Evolutionary conservation across 495 filamentous ascomycete species (phyloP).

Genomic region (Hypomontagnella submonticulosa): DNA sequence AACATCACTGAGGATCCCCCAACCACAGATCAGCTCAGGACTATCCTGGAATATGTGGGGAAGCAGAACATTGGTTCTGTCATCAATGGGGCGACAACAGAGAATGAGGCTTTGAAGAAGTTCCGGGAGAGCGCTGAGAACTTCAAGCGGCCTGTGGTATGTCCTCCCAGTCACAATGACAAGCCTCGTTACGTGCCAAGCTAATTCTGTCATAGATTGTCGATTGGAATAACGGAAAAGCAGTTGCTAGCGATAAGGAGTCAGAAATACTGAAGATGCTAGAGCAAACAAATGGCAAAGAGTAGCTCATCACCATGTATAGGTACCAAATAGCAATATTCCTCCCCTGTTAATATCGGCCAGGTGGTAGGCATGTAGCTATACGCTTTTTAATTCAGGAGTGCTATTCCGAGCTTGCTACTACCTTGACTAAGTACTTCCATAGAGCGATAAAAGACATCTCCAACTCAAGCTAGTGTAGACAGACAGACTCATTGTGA

Average conservation of each 20-base stretch:
- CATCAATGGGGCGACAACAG: constrained; percentile 74
- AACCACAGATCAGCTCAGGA: constrained; percentile 84
- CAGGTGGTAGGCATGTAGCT: neutral
- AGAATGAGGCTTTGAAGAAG: constrained; percentile 79
- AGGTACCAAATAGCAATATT: neutral
- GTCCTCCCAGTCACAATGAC: constrained; percentile 35
- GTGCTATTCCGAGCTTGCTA: neutral
- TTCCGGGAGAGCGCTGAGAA: constrained; percentile 68
- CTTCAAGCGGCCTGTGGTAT: constrained; percentile 79
- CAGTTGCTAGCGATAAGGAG: constrained; percentile 77
- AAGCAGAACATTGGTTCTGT: constrained; percentile 64
- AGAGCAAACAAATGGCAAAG: constrained; percentile 32
- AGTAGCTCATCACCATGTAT: constrained; percentile 1
- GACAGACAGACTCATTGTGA: neutral
- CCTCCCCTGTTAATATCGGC: neutral
- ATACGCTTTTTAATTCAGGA: neutral
- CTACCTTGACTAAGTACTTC: neutral
- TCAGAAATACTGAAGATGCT: constrained; percentile 88
- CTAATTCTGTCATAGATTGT: constrained; percentile 68
- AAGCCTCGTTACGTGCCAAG: neutral
- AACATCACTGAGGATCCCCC: constrained; percentile 84
- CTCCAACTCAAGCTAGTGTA: neutral
- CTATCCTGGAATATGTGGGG: constrained; percentile 87
- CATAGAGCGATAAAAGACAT: neutral
- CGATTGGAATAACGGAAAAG: constrained; percentile 93